Evolutionary conservation across 2,329 filamentous ascomycete genomes (phyloP).

Genomic region (Emmonsia crescens): DNA sequence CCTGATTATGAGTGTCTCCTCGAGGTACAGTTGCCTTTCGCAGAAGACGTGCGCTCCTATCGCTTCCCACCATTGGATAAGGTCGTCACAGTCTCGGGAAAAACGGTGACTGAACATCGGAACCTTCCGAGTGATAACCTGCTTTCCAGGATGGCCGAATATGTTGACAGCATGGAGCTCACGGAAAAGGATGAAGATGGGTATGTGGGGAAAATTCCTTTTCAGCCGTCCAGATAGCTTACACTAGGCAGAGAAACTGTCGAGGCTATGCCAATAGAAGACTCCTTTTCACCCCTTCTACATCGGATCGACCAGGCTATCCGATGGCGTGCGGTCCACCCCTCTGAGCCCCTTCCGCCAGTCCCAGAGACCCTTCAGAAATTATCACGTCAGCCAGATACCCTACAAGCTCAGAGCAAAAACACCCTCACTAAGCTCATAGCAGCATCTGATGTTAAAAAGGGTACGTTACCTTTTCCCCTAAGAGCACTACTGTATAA

Average conservation of each 20-base stretch:
- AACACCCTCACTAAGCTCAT: conserved; percentile 53
- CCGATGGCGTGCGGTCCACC: conserved; percentile 66
- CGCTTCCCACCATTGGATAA: conserved; percentile 82
- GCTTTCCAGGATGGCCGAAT: conserved; percentile 72
- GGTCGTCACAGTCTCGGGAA: conserved; percentile 77
- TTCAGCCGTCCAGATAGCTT: conserved; percentile 9
- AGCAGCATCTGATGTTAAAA: conserved; percentile 67
- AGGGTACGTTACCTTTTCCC: conserved; percentile 42
- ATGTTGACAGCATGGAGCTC: conserved; percentile 88
- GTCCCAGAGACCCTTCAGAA: conserved; percentile 55
- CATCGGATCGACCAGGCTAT: conserved; percentile 83
- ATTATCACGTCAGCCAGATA: conserved; percentile 61
- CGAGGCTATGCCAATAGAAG: conserved; percentile 69
- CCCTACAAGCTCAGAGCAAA: conserved; percentile 51
- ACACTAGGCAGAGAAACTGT: conserved; percentile 32
- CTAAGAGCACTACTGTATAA: neutral
- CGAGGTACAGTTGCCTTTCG: conserved; percentile 83
- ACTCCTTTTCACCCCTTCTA: conserved; percentile 73
- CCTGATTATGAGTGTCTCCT: conserved; percentile 72
- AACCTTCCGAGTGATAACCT: conserved; percentile 69
- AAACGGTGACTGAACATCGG: conserved; percentile 67
- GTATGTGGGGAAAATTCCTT: conserved; percentile 32
- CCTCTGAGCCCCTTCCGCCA: conserved; percentile 52
- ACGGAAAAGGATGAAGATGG: conserved; percentile 63
- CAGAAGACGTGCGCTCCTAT: conserved; percentile 84